Conservation (phyloP, 176 grass and related monocot genomes). For the Eremochloa ophiuroides region DNA sequence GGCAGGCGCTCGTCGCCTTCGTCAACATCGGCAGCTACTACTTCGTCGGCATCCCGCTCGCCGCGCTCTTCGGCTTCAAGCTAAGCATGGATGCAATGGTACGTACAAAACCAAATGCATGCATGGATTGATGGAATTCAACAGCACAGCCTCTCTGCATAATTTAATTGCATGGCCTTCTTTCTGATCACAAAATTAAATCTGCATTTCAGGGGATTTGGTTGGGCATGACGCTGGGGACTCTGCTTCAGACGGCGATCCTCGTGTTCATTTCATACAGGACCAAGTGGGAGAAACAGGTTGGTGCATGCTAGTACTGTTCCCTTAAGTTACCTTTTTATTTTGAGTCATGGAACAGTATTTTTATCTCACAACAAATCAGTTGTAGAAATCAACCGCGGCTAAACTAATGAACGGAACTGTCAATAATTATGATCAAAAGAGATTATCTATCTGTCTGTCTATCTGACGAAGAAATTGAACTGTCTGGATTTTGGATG, state of each 20-base stretch:
- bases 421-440: too few relatives aligned
- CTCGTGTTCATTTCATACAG: slow-evolving; percentile 59
- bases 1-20: slow-evolving; percentile 74
- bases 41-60: slow-evolving; percentile 71
- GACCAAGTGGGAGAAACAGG: slow-evolving; percentile 94
- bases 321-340: too few relatives aligned
- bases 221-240: slow-evolving; percentile 83
- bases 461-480: background rate
- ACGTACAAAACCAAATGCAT: too few relatives aligned
- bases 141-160: background rate
- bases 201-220: slow-evolving; percentile 73
- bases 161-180: background rate
- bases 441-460: too few relatives aligned
- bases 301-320: too few relatives aligned
- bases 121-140: too few relatives aligned
- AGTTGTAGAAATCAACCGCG: too few relatives aligned
- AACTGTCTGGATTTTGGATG: background rate
- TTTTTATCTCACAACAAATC: too few relatives aligned
- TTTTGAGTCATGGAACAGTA: too few relatives aligned
- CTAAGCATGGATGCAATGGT: slow-evolving; percentile 50
- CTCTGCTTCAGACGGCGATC: slow-evolving; percentile 60
- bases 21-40: slow-evolving; percentile 87
- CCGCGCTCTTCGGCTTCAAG: slow-evolving; percentile 78
- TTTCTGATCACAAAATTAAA: background rate
- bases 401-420: too few relatives aligned